Conservation (phyloP, 1,284 basidiomycete species). For the Chalciporus piperatoides region DNA sequence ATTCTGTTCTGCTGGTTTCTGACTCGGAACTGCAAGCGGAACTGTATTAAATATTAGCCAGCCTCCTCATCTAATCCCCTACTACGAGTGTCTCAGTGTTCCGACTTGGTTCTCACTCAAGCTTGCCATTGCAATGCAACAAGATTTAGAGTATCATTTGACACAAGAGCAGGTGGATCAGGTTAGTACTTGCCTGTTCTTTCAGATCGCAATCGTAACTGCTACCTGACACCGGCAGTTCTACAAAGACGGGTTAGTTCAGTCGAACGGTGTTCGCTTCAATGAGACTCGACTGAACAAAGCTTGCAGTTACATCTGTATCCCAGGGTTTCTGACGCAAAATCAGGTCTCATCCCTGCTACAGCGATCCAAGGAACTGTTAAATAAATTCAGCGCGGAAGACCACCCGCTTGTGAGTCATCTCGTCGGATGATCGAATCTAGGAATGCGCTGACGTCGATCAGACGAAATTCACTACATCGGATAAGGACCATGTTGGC, state of each 20-base stretch:
- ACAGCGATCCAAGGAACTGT: slow-evolving; percentile 64
- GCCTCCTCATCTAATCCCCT: too few species aligned
- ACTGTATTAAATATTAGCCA: too few species aligned
- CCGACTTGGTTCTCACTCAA: too few species aligned
- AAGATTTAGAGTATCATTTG: slow-evolving; percentile 33
- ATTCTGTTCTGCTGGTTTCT: too few species aligned
- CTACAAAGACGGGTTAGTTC: slow-evolving; percentile 25
- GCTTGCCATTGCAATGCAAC: not conserved
- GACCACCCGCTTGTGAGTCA: slow-evolving; percentile 75
- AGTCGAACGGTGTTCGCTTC: not conserved
- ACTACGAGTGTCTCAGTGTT: too few species aligned
- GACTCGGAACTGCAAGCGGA: too few species aligned
- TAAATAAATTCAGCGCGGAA: slow-evolving; percentile 71
- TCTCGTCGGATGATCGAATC: not conserved
- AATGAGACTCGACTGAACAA: not conserved
- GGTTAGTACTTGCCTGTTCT: slow-evolving; percentile 23
- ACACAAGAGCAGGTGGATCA: slow-evolving; percentile 40
- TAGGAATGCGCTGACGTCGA: not conserved
- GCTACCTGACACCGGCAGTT: slow-evolving; percentile 14
- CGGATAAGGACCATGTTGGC: slow-evolving; percentile 73
- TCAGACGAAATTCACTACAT: slow-evolving; percentile 87
- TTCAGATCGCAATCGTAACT: not conserved
- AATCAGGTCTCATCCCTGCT: slow-evolving; percentile 65
- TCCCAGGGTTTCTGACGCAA: slow-evolving; percentile 67
- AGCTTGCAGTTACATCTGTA: slow-evolving; percentile 65